Percentiles rank a stretch among this genome's conserved stretches.
These are phyloP conservation scores for Monilinia fructigena DNA, from an alignment of 2,329 filamentous ascomycete species.

Conservation along the genomic window DNA sequence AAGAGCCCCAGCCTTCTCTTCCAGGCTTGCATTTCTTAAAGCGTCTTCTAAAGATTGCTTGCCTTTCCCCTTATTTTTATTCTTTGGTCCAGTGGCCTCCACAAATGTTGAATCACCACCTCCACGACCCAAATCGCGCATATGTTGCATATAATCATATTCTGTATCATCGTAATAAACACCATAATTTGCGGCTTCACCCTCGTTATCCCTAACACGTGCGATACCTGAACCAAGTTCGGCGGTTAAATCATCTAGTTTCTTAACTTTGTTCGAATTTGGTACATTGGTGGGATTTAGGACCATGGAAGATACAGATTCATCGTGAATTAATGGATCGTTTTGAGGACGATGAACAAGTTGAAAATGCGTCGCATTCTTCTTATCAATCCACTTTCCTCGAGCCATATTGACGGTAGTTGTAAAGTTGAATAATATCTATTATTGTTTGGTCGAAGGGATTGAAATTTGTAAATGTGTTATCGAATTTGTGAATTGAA, in stretches of 20 bases:
- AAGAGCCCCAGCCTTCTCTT: conserved; percentile 55
- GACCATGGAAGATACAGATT: conserved; percentile 83
- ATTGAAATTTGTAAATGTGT: conserved; percentile 2
- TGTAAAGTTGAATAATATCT: background rate
- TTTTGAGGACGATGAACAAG: conserved; percentile 96
- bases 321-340: conserved; percentile 95
- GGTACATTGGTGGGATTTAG: conserved; percentile 64
- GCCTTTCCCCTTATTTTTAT: conserved; percentile 69
- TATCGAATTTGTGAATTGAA: conserved; percentile 14
- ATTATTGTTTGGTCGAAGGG: background rate
- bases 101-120: conserved; percentile 77
- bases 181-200: conserved; percentile 90
- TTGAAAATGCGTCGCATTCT: conserved; percentile 86
- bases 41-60: conserved; percentile 83
- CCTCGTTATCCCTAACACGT: conserved; percentile 80
- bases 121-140: conserved; percentile 78
- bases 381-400: conserved; percentile 67
- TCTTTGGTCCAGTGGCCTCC: conserved; percentile 61
- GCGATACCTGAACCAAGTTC: conserved; percentile 69
- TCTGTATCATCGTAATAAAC: conserved; percentile 92
- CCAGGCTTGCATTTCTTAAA: conserved; percentile 60
- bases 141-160: conserved; percentile 99
- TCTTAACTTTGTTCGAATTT: conserved; percentile 58
- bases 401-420: conserved; percentile 37
- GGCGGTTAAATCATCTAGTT: conserved; percentile 70